These are phyloP conservation scores for Lunularia cruciata DNA, from an alignment of 225 moss, liverwort and hornwort genomes.

Conservation along the genomic window DNA sequence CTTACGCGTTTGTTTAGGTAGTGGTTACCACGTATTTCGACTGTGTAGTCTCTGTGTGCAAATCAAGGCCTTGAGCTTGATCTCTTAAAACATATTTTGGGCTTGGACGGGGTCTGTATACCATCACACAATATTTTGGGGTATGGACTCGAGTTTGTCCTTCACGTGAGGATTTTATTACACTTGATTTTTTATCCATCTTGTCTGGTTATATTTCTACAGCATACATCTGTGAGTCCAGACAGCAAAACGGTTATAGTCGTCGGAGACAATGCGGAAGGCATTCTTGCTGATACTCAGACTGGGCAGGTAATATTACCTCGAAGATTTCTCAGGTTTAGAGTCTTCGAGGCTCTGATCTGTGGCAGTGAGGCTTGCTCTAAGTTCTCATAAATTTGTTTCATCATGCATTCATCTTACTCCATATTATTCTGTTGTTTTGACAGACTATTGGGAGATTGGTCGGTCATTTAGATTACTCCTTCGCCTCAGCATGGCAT, in stretches of 20 bases:
- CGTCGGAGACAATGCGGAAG: conserved; percentile 87
- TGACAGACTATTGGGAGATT: conserved; percentile 73
- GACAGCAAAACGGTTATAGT: conserved; percentile 73
- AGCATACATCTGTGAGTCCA: conserved; percentile 70
- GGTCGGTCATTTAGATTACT: conserved; percentile 83
- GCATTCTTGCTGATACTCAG: conserved; percentile 76
- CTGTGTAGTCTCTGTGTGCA: too few species aligned
- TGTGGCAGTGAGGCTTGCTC: neutral
- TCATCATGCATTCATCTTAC: neutral
- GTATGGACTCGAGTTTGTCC: too few species aligned
- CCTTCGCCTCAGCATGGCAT: conserved; percentile 98
- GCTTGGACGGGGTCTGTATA: too few species aligned
- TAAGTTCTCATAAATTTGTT: neutral
- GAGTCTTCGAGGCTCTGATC: neutral
- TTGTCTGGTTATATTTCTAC: conserved; percentile 7
- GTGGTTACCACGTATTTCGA: too few species aligned
- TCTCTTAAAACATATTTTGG: too few species aligned
- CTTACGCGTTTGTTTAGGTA: too few species aligned
- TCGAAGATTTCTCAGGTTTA: too few species aligned
- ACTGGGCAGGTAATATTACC: conserved; percentile 70
- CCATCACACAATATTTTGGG: too few species aligned
- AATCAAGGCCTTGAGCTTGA: too few species aligned
- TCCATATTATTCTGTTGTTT: neutral
- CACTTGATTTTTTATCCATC: neutral
- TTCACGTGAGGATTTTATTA: too few species aligned